Conservation (phyloP, 2,329 filamentous ascomycete genomes). For the Ophiostoma triangulosporum region DNA sequence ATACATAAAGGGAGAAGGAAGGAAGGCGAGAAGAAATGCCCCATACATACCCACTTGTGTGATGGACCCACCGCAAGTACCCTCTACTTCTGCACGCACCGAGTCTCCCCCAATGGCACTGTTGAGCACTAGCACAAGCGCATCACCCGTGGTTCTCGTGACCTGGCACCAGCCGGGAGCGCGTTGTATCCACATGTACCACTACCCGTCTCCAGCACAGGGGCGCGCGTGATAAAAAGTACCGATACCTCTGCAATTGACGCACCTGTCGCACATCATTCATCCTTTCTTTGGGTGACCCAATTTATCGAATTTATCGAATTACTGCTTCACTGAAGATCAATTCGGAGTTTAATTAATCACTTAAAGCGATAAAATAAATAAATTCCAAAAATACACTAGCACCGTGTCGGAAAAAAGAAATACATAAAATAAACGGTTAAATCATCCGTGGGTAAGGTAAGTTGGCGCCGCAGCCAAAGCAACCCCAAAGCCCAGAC, state of each 20-base stretch:
- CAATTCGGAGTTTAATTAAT: not conserved
- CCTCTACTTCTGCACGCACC: not conserved
- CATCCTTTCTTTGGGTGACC: not conserved
- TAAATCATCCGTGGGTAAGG: constrained; percentile 17
- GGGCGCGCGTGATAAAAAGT: not conserved
- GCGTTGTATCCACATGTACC: not conserved
- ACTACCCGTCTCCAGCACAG: not conserved
- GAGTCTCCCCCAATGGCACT: not conserved
- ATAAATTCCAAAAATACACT: constrained; percentile 2
- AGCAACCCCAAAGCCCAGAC: constrained; percentile 14
- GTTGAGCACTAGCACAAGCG: not conserved
- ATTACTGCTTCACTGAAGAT: not conserved
- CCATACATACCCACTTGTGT: not conserved
- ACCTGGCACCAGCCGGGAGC: not conserved
- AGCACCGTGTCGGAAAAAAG: not conserved
- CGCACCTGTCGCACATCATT: not conserved
- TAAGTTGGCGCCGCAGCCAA: constrained; percentile 14
- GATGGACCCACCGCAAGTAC: not conserved
- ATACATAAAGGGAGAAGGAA: not conserved
- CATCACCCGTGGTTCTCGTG: not conserved
- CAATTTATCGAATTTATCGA: not conserved
- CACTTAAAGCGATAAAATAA: constrained; percentile 5
- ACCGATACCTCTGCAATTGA: not conserved
- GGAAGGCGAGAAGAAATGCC: not conserved
- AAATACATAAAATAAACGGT: constrained; percentile 3